Evolutionary conservation across 2,329 filamentous ascomycete genomes (phyloP), one percentile per base, ranked within the genome.

Genomic region (Botrytis paeoniae): DNA sequence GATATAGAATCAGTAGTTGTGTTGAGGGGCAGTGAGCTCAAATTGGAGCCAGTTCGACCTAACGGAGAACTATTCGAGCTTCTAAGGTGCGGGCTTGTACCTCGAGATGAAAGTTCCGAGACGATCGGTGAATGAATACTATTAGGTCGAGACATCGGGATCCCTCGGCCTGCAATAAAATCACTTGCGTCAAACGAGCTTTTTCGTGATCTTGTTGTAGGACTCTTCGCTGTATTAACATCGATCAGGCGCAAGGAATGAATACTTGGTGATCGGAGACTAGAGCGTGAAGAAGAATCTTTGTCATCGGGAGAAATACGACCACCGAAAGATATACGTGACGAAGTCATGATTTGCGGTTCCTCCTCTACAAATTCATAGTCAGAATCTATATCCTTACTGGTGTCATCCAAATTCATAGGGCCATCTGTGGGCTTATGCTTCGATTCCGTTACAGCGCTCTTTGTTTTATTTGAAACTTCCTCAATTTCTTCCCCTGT

Each of bases 281-380:
- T 68, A 5, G 78, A 78, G 37, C 72, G 75, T 61, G 78, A 76
- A n/a, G 77, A 78, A 35, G 41, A 48, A 14, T 39, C 75, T 62
- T 75, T 76, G 25, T 80, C 78, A 29, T 78, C 78, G 16, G 78
- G 78, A 64, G 77, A 77, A 29, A 76, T 72, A 39, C 75, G 65
- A 29, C 78, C 78, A 65, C 76, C 76, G 43, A 81, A 76, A 22
- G 80, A 81, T 16, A 82, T 74, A 25, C 80, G 77, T 35, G 79
- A 79, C 39, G 80, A 81, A 16, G 80, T 81, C 78, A 82, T 79
- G 61, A 82, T 81, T 70, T 79, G 77, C 37, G 79, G 78, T 66
- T 81, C 81, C 74, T 81, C 80, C 9, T 73, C 74, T 35, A 79
- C 39, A 51, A 61, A 76, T 32, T 79, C 76, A 48, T 79, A 79